Conservation (phyloP, 768 basidiomycete species). For the Psilocybe tampanensis region DNA sequence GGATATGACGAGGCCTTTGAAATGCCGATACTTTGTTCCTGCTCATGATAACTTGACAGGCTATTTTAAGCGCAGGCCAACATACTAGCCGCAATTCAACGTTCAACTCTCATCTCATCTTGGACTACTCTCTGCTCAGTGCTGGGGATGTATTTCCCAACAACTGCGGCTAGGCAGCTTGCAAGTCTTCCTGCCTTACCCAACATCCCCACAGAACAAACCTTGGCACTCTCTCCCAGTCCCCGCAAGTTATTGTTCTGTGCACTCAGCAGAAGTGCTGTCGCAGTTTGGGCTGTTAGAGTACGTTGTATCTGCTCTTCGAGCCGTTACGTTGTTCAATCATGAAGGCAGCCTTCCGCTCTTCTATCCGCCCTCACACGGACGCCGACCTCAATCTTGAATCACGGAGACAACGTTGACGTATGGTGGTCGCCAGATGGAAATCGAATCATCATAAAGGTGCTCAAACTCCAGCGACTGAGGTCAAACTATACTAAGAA, state of each 20-base stretch:
- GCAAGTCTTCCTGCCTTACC: constrained; percentile 72
- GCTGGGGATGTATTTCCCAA: constrained; percentile 80
- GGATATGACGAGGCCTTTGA: constrained; percentile 8
- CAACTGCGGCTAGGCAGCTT: constrained; percentile 73
- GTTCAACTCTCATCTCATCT: background rate
- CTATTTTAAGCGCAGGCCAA: constrained; percentile 18
- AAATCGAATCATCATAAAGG: constrained; percentile 77
- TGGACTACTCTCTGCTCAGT: background rate
- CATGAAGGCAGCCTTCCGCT: constrained; percentile 60
- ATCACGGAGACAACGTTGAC: constrained; percentile 80
- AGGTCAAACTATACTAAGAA: background rate
- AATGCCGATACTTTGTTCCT: constrained; percentile 1
- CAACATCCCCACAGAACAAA: constrained; percentile 56
- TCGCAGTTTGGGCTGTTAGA: constrained; percentile 82
- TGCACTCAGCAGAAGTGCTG: constrained; percentile 66
- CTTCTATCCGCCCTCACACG: constrained; percentile 75
- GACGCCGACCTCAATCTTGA: constrained; percentile 72
- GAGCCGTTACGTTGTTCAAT: background rate
- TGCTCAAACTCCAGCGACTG: constrained; percentile 23
- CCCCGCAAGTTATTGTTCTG: constrained; percentile 81
- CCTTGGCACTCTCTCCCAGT: constrained; percentile 62
- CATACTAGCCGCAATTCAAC: background rate
- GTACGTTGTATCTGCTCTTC: constrained; percentile 27
- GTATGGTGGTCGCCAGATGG: constrained; percentile 87
- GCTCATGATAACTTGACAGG: background rate